Conservation (phyloP, 345 rosid species). For the rapeseed (Brassica napus) region Da-Ae NC_063446.1:6080001-6080500, state of each 20-base stretch:
- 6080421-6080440: conserved; percentile 8
- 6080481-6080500: conserved; percentile 78
- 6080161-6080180: conserved; percentile 5
- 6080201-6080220: conserved; percentile 19
- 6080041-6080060: conserved; percentile 87
- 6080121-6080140: conserved; percentile 89
- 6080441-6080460: not conserved
- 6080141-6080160: conserved; percentile 62
- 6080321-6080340: conserved; percentile 89
- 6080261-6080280: conserved; percentile 86
- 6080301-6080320: conserved; percentile 74
- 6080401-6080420: conserved; percentile 10
- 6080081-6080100: conserved; percentile 83
- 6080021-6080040: conserved; percentile 93
- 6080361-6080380: conserved; percentile 92
- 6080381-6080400: conserved; percentile 69
- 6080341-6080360: conserved; percentile 81
- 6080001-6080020: conserved; percentile 80
- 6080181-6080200: not conserved
- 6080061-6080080: conserved; percentile 82
- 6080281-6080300: conserved; percentile 85
- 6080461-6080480: conserved; percentile 50
- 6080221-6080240: conserved; percentile 94
- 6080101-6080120: conserved; percentile 88
- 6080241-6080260: conserved; percentile 84